These are phyloP conservation scores for Rhynchosporium graminicola DNA, from an alignment of 2,329 filamentous ascomycete species.

Conservation along the genomic window DNA sequence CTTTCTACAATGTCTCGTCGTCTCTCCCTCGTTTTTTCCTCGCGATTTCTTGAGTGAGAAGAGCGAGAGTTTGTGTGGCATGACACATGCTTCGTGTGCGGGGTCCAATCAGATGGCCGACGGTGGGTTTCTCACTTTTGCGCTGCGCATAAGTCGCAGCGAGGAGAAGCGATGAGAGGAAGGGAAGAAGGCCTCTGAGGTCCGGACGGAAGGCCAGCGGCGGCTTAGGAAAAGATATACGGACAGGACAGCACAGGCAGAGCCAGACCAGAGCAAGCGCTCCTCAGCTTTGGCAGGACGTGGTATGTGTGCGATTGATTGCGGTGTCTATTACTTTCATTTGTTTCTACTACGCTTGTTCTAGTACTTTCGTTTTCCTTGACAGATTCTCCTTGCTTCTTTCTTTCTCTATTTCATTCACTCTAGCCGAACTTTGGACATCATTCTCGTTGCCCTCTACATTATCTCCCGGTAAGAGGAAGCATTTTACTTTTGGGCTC, in stretches of 20 bases:
- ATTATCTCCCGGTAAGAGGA: no score
- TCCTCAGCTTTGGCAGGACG: neutral
- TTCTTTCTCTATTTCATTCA: neutral
- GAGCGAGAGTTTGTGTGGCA: slow-evolving; percentile 8
- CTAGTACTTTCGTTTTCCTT: no score
- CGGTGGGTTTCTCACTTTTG: slow-evolving; percentile 22
- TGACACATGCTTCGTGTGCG: slow-evolving; percentile 20
- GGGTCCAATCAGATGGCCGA: slow-evolving; percentile 24
- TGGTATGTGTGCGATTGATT: neutral
- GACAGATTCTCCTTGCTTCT: no score
- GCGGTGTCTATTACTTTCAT: neutral
- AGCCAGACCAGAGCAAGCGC: neutral
- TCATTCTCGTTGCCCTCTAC: neutral
- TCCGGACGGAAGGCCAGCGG: slow-evolving; percentile 9
- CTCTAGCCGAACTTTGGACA: neutral
- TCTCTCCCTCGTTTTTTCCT: slow-evolving; percentile 26
- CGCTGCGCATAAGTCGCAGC: neutral
- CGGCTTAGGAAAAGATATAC: neutral
- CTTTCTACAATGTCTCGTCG: slow-evolving; percentile 22
- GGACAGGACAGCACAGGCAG: no score
- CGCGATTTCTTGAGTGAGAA: slow-evolving; percentile 13
- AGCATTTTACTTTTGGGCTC: no score
- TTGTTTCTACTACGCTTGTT: neutral
- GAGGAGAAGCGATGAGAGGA: neutral
- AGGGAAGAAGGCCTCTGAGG: slow-evolving; percentile 2